A percentile compares a stretch with the other conserved stretches of the same genome.
Conservation (phyloP, 306 rosid genomes). For the Geum urbanum region DNA sequence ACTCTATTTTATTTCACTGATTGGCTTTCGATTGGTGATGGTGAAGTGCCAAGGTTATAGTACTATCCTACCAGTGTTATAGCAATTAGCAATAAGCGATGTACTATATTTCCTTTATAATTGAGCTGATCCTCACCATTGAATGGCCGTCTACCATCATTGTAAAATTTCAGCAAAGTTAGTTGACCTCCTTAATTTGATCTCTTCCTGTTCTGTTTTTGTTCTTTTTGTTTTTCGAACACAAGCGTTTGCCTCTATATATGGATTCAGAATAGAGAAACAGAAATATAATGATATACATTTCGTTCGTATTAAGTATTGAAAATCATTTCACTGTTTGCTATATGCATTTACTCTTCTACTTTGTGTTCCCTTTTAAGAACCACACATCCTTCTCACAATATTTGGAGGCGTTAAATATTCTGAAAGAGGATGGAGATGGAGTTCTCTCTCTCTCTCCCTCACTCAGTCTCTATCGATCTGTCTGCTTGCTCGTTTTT, state of each 20-base stretch:
- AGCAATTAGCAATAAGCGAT: not conserved
- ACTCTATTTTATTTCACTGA: not conserved
- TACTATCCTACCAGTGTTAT: not conserved
- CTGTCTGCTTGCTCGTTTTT: slow-evolving; percentile 3
- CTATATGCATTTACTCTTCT: slow-evolving; percentile 27
- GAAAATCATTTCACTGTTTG: slow-evolving; percentile 27
- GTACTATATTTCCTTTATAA: not conserved
- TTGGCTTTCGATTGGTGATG: not conserved
- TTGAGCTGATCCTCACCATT: not conserved
- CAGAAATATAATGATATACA: not conserved
- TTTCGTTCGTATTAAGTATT: slow-evolving; percentile 13
- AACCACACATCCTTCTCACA: slow-evolving; percentile 17
- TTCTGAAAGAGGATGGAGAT: slow-evolving; percentile 3
- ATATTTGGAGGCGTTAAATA: not conserved
- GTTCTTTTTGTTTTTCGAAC: not conserved
- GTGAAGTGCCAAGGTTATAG: not conserved
- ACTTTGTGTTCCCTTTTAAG: slow-evolving; percentile 22
- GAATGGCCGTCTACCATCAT: not conserved
- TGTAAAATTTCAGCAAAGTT: slow-evolving; percentile 1
- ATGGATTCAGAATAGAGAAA: not conserved
- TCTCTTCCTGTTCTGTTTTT: not conserved
- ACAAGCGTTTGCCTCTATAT: slow-evolving; percentile 10
- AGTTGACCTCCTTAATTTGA: slow-evolving; percentile 1
- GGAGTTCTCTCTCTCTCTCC: slow-evolving; percentile 7
- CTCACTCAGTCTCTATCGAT: not conserved